A percentile compares a stretch with the other conserved stretches of the same genome.
phyloP scores from a whole-genome alignment of 2,329 filamentous ascomycete species.

The Penicillium sp. region DNA sequence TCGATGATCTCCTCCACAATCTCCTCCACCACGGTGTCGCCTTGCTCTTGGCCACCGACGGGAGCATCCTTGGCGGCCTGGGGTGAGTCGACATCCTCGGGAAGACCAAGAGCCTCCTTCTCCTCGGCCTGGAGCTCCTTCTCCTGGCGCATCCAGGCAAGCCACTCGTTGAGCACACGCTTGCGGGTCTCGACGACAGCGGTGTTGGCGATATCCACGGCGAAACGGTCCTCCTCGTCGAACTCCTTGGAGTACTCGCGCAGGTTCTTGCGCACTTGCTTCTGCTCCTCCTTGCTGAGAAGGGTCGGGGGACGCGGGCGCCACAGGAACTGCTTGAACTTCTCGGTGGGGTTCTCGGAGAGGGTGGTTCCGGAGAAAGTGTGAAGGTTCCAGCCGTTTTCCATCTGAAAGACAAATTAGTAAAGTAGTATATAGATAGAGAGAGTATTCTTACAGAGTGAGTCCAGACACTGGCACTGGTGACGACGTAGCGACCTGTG shows the following conservation, averaged over 20 bases:
- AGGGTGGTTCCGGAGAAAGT: slow-evolving; percentile 90
- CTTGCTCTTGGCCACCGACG: slow-evolving; percentile 62
- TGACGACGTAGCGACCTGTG: slow-evolving; percentile 89
- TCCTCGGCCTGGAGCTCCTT: slow-evolving; percentile 73
- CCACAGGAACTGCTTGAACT: slow-evolving; percentile 98
- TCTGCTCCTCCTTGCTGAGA: slow-evolving; percentile 94
- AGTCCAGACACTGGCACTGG: slow-evolving; percentile 93
- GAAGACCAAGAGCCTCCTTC: slow-evolving; percentile 65
- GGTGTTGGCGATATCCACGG: slow-evolving; percentile 89
- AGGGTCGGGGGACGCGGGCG: slow-evolving; percentile 88
- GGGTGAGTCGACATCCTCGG: slow-evolving; percentile 63
- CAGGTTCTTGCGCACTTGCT: slow-evolving; percentile 95
- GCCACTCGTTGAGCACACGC: slow-evolving; percentile 82
- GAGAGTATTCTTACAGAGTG: slow-evolving; percentile 69
- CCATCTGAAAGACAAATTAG: slow-evolving; percentile 66
- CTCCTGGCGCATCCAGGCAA: slow-evolving; percentile 74
- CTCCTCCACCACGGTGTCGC: slow-evolving; percentile 79
- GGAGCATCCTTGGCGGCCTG: slow-evolving; percentile 53
- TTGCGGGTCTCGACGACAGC: slow-evolving; percentile 89
- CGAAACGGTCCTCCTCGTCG: slow-evolving; percentile 91
- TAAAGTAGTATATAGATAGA: slow-evolving; percentile 4
- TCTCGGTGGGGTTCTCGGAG: slow-evolving; percentile 87
- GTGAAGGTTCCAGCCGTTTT: slow-evolving; percentile 98
- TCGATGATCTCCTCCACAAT: slow-evolving; percentile 80
- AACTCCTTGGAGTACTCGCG: slow-evolving; percentile 94